Evolutionary conservation across 2,329 filamentous ascomycete species (phyloP).

Genomic region (Fusarium fujikuroi): DNA sequence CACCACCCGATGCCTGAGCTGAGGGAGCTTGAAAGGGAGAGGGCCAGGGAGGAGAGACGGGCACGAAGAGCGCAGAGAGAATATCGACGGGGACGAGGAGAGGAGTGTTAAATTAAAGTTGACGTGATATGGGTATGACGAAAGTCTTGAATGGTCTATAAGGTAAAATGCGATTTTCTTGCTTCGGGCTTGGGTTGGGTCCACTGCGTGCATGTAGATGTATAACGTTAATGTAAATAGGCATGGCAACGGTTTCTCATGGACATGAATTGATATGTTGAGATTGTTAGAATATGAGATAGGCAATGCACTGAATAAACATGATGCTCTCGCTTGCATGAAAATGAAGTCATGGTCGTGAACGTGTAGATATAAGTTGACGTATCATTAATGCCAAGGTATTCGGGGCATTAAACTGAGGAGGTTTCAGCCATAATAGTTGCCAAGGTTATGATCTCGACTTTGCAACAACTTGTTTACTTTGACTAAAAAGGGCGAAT

Average conservation of each 20-base stretch:
- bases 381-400: neutral
- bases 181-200: neutral
- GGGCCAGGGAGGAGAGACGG: conserved; percentile 50
- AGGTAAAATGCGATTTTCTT: conserved; percentile 14
- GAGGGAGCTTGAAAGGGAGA: conserved; percentile 49
- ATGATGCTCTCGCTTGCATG: neutral
- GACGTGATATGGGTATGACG: neutral
- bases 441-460: neutral
- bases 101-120: conserved; percentile 41
- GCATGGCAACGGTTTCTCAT: conserved; percentile 26
- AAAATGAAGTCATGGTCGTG: neutral
- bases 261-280: conserved; percentile 26
- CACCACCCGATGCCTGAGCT: conserved; percentile 66
- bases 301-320: conserved; percentile 16
- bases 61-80: conserved; percentile 47
- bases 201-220: conserved; percentile 23
- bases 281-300: conserved; percentile 26
- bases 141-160: neutral
- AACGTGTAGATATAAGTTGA: neutral
- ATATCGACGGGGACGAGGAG: conserved; percentile 49
- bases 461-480: neutral
- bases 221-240: conserved; percentile 34
- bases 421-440: neutral
- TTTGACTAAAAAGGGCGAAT: neutral
- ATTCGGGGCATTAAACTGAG: neutral